Evolutionary conservation across 78 protist genomes (phyloP).

Genomic region (Monosiga brevicollis): DNA sequence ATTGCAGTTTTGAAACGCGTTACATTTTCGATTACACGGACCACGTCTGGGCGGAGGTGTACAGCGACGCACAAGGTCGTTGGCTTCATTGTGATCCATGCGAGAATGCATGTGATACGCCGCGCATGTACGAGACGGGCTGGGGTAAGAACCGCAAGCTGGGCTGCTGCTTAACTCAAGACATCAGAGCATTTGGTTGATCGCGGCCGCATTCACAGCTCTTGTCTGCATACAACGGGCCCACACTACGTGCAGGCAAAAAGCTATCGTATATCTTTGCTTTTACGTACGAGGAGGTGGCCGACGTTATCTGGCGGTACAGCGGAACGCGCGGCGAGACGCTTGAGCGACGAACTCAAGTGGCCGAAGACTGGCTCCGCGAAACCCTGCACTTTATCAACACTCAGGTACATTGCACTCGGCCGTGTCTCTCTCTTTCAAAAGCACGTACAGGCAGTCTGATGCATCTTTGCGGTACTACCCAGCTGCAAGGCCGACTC

Average conservation of each 20-base stretch:
- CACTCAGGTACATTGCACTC: not conserved
- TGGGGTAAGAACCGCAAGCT: conserved; percentile 27
- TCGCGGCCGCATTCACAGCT: not conserved
- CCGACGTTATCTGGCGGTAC: conserved; percentile 39
- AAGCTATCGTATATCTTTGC: conserved; percentile 43
- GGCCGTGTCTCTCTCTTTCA: too few species aligned
- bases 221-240: not conserved
- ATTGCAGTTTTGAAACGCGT: conserved; percentile 10
- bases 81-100: conserved; percentile 58
- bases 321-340: not conserved
- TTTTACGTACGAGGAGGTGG: not conserved
- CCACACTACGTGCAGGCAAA: conserved; percentile 4
- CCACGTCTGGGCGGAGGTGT: conserved; percentile 66
- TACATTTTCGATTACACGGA: conserved; percentile 47
- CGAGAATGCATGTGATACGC: conserved; percentile 44
- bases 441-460: too few species aligned
- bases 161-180: not conserved
- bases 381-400: not conserved
- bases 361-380: not conserved
- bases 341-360: not conserved
- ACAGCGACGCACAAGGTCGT: not conserved
- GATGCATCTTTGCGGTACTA: not conserved
- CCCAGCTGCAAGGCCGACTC: not conserved
- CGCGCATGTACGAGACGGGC: conserved; percentile 51
- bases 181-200: not conserved